These are phyloP conservation scores for Chlorella sp. DNA, from an alignment of 139 green algal genomes.

Conservation along the genomic window DNA sequence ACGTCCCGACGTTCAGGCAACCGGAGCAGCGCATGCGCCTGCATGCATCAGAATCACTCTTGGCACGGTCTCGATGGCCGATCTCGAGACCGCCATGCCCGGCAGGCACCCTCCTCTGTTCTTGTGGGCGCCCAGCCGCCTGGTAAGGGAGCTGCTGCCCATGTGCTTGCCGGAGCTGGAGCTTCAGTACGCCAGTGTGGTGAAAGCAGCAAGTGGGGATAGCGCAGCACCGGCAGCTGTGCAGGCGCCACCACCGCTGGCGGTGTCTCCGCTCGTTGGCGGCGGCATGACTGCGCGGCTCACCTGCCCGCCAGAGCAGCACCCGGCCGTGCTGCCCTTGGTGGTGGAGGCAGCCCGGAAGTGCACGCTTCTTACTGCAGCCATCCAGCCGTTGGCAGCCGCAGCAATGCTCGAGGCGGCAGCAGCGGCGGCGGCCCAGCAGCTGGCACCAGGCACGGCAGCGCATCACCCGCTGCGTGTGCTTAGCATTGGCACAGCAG, in stretches of 20 bases:
- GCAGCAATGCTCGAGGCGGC: neutral
- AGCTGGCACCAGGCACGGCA: neutral
- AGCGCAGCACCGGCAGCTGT: neutral
- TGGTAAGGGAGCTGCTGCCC: slow-evolving; percentile 10
- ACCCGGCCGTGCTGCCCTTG: neutral
- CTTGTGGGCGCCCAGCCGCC: neutral
- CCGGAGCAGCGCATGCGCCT: neutral
- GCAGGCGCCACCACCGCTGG: too few relatives aligned
- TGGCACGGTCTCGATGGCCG: neutral
- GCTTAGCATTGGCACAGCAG: neutral
- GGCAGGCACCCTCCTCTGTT: neutral
- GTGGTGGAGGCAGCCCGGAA: neutral
- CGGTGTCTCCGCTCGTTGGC: neutral
- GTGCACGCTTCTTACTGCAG: slow-evolving; percentile 13
- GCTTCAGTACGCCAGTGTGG: neutral
- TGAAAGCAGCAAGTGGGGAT: neutral
- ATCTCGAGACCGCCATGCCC: neutral
- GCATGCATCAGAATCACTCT: neutral
- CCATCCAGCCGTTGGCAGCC: neutral
- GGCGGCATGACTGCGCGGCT: slow-evolving; percentile 8
- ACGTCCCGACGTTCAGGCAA: neutral
- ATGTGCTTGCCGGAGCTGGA: slow-evolving; percentile 30
- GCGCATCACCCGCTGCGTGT: neutral
- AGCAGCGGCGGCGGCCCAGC: neutral
- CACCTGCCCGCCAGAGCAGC: neutral